A percentile compares a stretch with the other conserved stretches of the same genome.
Evolutionary conservation across 1,284 basidiomycete genomes (phyloP).

Genomic region (Trichosporon sp.): DNA sequence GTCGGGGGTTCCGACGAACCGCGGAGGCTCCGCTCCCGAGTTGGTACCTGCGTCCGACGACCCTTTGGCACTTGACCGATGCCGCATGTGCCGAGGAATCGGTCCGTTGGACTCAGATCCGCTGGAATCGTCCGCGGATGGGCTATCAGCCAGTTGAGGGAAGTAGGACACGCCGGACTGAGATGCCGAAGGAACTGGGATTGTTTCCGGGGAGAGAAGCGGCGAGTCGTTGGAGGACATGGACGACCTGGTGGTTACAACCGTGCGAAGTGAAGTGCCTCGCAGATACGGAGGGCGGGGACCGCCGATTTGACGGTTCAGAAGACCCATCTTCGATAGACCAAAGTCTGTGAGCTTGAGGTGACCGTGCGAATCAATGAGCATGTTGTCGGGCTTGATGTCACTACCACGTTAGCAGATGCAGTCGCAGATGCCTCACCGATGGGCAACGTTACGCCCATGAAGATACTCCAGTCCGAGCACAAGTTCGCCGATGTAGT

Average conservation of each 20-base stretch:
- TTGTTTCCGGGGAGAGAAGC: conserved; percentile 48
- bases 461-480: conserved; percentile 94
- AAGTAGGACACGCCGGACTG: conserved; percentile 68
- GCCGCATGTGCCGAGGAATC: conserved; percentile 70
- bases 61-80: conserved; percentile 51
- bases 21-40: conserved; percentile 60
- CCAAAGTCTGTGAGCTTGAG: conserved; percentile 98
- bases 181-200: conserved; percentile 52
- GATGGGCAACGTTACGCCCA: conserved; percentile 89
- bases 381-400: conserved; percentile 94
- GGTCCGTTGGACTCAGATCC: conserved; percentile 77
- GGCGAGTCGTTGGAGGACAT: conserved; percentile 60
- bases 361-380: conserved; percentile 94
- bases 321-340: conserved; percentile 89
- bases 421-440: conserved; percentile 58
- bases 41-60: conserved; percentile 55
- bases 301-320: conserved; percentile 88
- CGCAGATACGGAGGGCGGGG: conserved; percentile 55
- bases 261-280: conserved; percentile 44
- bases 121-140: conserved; percentile 70
- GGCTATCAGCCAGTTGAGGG: conserved; percentile 32
- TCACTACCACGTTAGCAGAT: conserved; percentile 63
- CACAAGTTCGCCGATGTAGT: conserved; percentile 93
- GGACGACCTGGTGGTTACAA: conserved; percentile 55
- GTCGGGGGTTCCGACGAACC: conserved; percentile 94